These are phyloP conservation scores for Cutaneotrichosporon sp. DNA, from an alignment of 1,284 basidiomycete species.

Conservation along the genomic window DNA sequence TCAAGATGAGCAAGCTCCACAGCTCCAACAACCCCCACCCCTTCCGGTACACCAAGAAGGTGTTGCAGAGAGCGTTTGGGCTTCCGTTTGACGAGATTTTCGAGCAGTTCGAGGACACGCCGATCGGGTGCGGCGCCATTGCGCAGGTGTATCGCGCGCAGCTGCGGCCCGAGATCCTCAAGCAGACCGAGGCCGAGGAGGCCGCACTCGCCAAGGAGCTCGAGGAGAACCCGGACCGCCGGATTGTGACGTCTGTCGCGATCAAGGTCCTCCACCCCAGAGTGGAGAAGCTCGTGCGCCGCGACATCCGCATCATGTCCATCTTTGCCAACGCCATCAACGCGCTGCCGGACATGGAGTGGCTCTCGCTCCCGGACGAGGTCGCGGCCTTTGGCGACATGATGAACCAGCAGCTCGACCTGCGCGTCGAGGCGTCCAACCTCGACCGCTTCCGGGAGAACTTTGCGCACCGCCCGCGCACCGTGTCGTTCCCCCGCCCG, in stretches of 20 bases:
- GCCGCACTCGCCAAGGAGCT: constrained; percentile 50
- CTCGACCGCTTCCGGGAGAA: constrained; percentile 82
- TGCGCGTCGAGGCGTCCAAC: constrained; percentile 88
- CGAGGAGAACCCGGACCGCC: constrained; percentile 23
- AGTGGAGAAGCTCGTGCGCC: constrained; percentile 43
- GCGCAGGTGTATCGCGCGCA: constrained; percentile 92
- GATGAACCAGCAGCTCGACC: constrained; percentile 94
- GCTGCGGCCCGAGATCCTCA: constrained; percentile 78
- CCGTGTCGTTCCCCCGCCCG: constrained; percentile 87
- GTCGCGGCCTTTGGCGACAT: constrained; percentile 93
- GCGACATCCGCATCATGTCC: constrained; percentile 70
- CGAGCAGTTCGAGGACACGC: constrained; percentile 79
- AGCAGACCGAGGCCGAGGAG: constrained; percentile 49
- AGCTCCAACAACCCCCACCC: constrained; percentile 85
- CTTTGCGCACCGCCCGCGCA: constrained; percentile 72
- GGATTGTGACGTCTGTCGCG: constrained; percentile 79
- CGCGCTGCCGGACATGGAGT: constrained; percentile 87
- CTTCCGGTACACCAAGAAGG: constrained; percentile 74
- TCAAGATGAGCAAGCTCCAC: constrained; percentile 81
- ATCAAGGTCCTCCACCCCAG: constrained; percentile 84
- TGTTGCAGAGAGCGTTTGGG: constrained; percentile 83
- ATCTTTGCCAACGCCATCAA: constrained; percentile 85
- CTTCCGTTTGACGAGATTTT: constrained; percentile 85
- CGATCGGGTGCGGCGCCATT: constrained; percentile 97
- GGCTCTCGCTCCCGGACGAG: constrained; percentile 95